A percentile compares a stretch with the other conserved stretches of the same genome.
Evolutionary conservation across 345 rosid species (phyloP).

Genomic region (Syzygium jambos): DNA sequence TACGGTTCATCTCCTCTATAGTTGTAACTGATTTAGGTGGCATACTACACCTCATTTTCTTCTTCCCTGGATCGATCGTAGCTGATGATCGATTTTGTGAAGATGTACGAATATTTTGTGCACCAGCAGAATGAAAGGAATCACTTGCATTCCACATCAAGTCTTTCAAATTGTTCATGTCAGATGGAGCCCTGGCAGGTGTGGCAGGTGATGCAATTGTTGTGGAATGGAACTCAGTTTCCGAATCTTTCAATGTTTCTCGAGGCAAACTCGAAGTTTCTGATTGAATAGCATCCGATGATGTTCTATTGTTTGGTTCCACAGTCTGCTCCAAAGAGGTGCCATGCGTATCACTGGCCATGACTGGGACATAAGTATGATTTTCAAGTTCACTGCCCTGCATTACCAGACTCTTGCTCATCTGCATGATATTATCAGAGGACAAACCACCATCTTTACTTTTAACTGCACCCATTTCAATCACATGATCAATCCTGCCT

Average conservation of each 20-base stretch:
- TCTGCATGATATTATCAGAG: neutral
- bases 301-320: slow-evolving; percentile 6
- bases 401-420: neutral
- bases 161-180: slow-evolving; percentile 1
- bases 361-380: neutral
- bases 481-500: neutral
- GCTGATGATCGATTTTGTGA: slow-evolving; percentile 15
- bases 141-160: slow-evolving; percentile 17
- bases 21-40: slow-evolving; percentile 74
- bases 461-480: slow-evolving; percentile 14
- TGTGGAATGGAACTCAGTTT: neutral
- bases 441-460: slow-evolving; percentile 8
- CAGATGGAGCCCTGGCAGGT: neutral
- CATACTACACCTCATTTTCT: slow-evolving; percentile 49
- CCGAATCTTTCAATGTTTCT: neutral
- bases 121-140: slow-evolving; percentile 5
- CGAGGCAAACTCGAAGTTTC: neutral
- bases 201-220: neutral
- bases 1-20: slow-evolving; percentile 54
- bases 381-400: neutral
- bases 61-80: slow-evolving; percentile 21
- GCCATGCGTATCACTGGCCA: neutral
- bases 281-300: neutral
- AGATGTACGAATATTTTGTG: slow-evolving; percentile 1
- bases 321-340: slow-evolving; percentile 9